Conservation (phyloP, 2,329 filamentous ascomycete genomes). For the Epichloe uncinata region DNA sequence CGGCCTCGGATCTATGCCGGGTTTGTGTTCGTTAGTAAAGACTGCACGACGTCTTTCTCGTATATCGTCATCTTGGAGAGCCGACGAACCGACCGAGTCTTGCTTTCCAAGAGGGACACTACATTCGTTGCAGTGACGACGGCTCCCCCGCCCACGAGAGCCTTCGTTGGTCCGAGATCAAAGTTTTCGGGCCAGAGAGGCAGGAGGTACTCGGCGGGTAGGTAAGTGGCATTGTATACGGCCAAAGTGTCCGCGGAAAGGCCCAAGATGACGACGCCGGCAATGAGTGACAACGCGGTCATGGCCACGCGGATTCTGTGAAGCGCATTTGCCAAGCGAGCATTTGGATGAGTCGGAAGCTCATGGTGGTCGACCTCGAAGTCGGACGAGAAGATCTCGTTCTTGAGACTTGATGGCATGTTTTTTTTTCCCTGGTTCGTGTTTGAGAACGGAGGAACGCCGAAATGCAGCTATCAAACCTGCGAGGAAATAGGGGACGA, state of each 20-base stretch:
- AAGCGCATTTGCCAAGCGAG: slow-evolving; percentile 25
- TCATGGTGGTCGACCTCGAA: slow-evolving; percentile 33
- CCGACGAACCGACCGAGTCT: slow-evolving; percentile 31
- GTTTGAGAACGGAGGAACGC: not conserved
- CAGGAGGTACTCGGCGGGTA: slow-evolving; percentile 33
- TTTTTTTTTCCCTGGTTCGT: slow-evolving; percentile 1
- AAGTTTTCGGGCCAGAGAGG: slow-evolving; percentile 46
- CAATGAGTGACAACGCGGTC: slow-evolving; percentile 35
- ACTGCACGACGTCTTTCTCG: not conserved
- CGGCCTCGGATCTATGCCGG: slow-evolving; percentile 10
- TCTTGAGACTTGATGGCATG: slow-evolving; percentile 22
- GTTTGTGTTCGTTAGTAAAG: not conserved
- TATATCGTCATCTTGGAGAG: not conserved
- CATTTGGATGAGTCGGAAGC: slow-evolving; percentile 22
- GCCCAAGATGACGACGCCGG: slow-evolving; percentile 38
- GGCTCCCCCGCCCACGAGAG: slow-evolving; percentile 38
- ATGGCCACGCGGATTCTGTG: slow-evolving; percentile 33
- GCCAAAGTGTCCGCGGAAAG: slow-evolving; percentile 39
- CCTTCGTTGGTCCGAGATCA: slow-evolving; percentile 41
- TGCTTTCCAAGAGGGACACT: slow-evolving; percentile 34
- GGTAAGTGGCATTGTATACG: slow-evolving; percentile 41
- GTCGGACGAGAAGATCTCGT: slow-evolving; percentile 29
- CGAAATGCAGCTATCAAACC: too few species aligned
- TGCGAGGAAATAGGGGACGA: too few species aligned
- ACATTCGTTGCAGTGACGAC: slow-evolving; percentile 36